A percentile compares a stretch with the other conserved stretches of the same genome.
Conservation (phyloP, 441 rosid species). For the Gossypium schwendimanii region DNA sequence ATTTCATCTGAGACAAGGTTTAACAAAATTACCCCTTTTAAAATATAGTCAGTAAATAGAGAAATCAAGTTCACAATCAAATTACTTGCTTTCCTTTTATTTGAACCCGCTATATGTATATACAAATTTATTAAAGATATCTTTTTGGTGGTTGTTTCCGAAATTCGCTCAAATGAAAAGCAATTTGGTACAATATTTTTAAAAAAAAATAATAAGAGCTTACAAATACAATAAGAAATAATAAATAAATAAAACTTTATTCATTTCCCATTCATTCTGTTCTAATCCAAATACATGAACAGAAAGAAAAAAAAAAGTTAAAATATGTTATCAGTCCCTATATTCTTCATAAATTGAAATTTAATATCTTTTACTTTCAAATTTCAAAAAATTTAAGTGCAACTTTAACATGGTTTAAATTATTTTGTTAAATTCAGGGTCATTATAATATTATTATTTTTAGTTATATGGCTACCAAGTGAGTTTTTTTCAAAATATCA, state of each 20-base stretch:
- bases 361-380: no score
- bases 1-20: constrained; percentile 24
- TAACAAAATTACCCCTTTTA: not conserved
- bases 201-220: not conserved
- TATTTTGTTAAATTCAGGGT: no score
- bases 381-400: no score
- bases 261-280: not conserved
- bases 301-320: not conserved
- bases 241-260: not conserved
- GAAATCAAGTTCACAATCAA: not conserved
- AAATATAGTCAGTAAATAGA: not conserved
- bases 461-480: no score
- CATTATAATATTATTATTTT: no score
- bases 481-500: no score
- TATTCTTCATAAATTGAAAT: no score
- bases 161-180: no score
- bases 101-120: no score
- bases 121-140: no score
- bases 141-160: no score
- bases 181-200: not conserved
- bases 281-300: not conserved
- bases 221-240: not conserved
- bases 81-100: not conserved
- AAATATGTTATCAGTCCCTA: not conserved
- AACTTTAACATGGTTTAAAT: no score